Base-by-base conservation (phyloP, 1,284 basidiomycete species). In the Puccinia coronata region DNA sequence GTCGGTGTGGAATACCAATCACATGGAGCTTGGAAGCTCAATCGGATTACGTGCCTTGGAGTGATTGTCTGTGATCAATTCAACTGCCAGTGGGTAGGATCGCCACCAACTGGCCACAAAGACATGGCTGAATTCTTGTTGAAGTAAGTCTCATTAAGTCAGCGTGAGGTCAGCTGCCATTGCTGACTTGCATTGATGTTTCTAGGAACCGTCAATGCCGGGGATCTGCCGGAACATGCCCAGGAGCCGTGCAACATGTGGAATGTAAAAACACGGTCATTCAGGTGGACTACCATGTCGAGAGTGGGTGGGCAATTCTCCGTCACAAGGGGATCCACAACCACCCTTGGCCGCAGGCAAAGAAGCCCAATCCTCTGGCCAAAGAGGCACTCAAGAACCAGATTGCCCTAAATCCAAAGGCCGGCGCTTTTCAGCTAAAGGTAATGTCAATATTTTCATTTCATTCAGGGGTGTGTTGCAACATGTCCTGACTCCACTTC, bases 271-370 rank as follows among this genome's bases (percentile, higher is more conserved):
- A 57, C 25, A 73, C 71, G 0, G 1, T 57, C 28, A n/a, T 36
- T 25, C 51, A 28, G 8, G 1, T 73, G 16, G 71, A 73, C 53
- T 9, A 55, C 9, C 11, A 73, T 39, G 6, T 36, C 0, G 3
- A 20, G 3, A 73, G 28, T 3, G 34, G 34, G 14, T 73, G 71
- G 71, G 71, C 43, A n/a, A 57, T 73, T 16, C 71, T n/a, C n/a
- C n/a, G n/a, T n/a, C n/a, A n/a, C n/a, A n/a, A n/a, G n/a, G n/a
- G n/a, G n/a, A n/a, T n/a, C n/a, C n/a, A n/a, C n/a, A n/a, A n/a
- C n/a, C n/a, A n/a, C n/a, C n/a, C n/a, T n/a, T n/a, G n/a, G n/a
- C n/a, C n/a, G n/a, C n/a, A n/a, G n/a, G n/a, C n/a, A n/a, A n/a
- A n/a, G n/a, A n/a, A n/a, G n/a, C n/a, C 28, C 20, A 31, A 73